Conservation (phyloP, 495 filamentous ascomycete genomes). For the Lasiosphaeria ovina region DNA sequence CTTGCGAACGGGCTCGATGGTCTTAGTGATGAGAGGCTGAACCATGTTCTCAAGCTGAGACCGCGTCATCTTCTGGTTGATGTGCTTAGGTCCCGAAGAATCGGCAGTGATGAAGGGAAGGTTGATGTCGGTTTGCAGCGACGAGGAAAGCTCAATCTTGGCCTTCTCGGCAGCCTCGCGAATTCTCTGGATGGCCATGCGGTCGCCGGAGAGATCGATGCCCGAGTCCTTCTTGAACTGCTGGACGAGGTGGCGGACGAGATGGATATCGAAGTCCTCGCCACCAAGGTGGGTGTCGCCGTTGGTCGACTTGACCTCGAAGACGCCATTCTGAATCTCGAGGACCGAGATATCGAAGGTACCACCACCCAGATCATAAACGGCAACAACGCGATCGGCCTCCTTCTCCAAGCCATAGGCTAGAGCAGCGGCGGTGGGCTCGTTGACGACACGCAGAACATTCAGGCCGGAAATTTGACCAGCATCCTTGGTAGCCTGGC, state of each 20-base stretch:
- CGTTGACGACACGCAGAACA: conserved; percentile 95
- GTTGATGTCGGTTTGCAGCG: conserved; percentile 97
- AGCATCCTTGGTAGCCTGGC: conserved; percentile 96
- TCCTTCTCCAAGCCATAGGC: conserved; percentile 96
- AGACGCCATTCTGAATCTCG: conserved; percentile 96
- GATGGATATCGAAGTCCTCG: conserved; percentile 96
- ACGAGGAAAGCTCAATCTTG: conserved; percentile 98
- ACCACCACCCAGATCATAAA: conserved; percentile 98
- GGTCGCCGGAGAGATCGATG: conserved; percentile 87
- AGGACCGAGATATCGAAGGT: conserved; percentile 98
- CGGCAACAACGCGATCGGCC: conserved; percentile 83
- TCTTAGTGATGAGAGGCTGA: conserved; percentile 83
- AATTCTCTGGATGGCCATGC: conserved; percentile 99
- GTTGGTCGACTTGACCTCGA: conserved; percentile 98
- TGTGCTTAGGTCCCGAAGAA: conserved; percentile 92
- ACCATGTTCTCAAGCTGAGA: conserved; percentile 90
- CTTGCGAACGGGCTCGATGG: conserved; percentile 92
- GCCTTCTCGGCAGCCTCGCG: conserved; percentile 99
- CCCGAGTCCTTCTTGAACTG: conserved; percentile 96
- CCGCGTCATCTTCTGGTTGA: conserved; percentile 91
- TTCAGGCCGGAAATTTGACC: conserved; percentile 95
- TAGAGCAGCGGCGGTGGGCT: conserved; percentile 91
- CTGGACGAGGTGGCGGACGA: conserved; percentile 91
- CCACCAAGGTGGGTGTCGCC: conserved; percentile 97
- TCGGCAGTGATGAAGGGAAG: conserved; percentile 98